These are phyloP conservation scores for Isoetes taiwanensis DNA, from an alignment of 75 land plant species.

Conservation along the genomic window DNA sequence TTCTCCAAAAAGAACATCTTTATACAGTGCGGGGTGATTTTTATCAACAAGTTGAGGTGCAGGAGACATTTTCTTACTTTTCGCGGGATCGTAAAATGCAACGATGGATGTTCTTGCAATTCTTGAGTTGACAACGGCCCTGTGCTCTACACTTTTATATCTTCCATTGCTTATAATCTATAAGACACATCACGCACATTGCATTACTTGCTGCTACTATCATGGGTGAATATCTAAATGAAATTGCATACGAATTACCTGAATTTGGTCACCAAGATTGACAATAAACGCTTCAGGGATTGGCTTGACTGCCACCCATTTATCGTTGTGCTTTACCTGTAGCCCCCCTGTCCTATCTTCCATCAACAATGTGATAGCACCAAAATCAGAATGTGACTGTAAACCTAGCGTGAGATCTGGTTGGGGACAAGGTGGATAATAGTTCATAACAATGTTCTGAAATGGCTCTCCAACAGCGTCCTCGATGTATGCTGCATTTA, in stretches of 20 bases:
- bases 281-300: conserved; percentile 25
- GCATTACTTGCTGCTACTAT: too few species aligned
- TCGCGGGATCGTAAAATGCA: conserved; percentile 85
- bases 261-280: conserved; percentile 26
- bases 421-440: conserved; percentile 87
- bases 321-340: conserved; percentile 50
- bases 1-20: conserved; percentile 57
- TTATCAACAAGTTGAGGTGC: conserved; percentile 38
- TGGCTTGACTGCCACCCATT: conserved; percentile 56
- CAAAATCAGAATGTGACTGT: conserved; percentile 91
- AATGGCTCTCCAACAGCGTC: conserved; percentile 70
- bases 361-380: conserved; percentile 61
- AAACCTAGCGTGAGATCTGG: conserved; percentile 80
- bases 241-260: too few species aligned
- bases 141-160: conserved; percentile 59
- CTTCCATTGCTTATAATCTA: conserved; percentile 73
- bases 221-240: too few species aligned
- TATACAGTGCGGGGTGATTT: conserved; percentile 27
- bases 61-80: conserved; percentile 42
- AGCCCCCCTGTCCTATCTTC: conserved; percentile 84
- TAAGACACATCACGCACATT: too few species aligned
- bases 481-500: conserved; percentile 33
- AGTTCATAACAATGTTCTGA: conserved; percentile 88
- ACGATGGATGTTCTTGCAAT: conserved; percentile 55
- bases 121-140: conserved; percentile 52